Evolutionary conservation across 768 basidiomycete species (phyloP), one percentile per base, ranked within the genome.

Genomic region (Kwoniella mangroviensis): DNA sequence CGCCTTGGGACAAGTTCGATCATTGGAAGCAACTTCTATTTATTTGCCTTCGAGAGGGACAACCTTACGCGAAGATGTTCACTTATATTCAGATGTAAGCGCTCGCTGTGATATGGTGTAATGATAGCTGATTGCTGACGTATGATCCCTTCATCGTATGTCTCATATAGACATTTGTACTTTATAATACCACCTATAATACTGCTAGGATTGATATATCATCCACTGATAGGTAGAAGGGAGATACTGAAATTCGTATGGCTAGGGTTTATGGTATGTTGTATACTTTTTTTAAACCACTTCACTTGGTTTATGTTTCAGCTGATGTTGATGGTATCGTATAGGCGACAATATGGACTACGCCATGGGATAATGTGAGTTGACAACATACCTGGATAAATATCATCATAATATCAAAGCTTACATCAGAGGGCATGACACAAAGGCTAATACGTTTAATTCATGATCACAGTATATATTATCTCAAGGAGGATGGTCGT

Each of bases 291-390:
- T 45, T 45, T 40, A 12, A 5, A 28, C 61, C 42, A 11, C 17
- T 19, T 15, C 42, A 9, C 28, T 21, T 34, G 19, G 49, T 42
- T 42, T 4, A 56, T 41, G 21, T 5, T 15, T 61, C 15, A 41
- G 24, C 42, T 61, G 59, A 61, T 45, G 11, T 19, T 58, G 34
- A 34, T 5, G 24, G 58, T 49, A 15, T 49, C 13, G 45, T 41
- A 22, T 57, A 80, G 79, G 80, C 80, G 11, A 82, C 81, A 26
- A 41, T 80, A 60, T 82, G 72, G 66, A 82, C 81, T 0, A 82
- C 79, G n/a, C 80, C 80, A 56, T 82, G 81, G 81, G 81, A 82
- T 55, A 82, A 81, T 63, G 81, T 82, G 40, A 70, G 79, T 53
- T 34, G 34, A 34, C 34, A 34, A 34, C 6, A 34, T 34, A 0